phyloP scores from a whole-genome alignment of 106 monocot genomes.

The Allium sativum region DNA sequence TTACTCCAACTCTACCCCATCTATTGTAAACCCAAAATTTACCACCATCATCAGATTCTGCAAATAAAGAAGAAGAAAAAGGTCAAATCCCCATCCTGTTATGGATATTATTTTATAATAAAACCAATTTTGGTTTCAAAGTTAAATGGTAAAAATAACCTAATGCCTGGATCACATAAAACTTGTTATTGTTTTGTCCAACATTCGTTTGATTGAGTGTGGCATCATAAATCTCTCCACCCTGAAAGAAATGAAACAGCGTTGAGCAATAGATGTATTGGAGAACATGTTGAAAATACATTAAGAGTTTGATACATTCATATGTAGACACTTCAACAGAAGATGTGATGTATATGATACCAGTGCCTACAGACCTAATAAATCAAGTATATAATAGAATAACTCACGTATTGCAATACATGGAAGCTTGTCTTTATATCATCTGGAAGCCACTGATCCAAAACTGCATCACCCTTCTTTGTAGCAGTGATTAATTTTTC shows the following conservation, averaged over 20 bases:
- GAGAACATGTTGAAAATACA: no score
- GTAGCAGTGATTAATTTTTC: slow-evolving; percentile 59
- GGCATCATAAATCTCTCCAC: slow-evolving; percentile 74
- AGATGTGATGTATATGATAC: not conserved
- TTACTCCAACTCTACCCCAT: slow-evolving; percentile 94
- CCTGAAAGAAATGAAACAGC: slow-evolving; percentile 28
- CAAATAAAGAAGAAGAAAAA: slow-evolving; percentile 1
- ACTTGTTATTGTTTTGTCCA: slow-evolving; percentile 86
- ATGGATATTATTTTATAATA: no score
- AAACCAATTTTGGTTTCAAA: no score
- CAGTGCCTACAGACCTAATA: not conserved
- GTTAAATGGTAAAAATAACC: slow-evolving; percentile 31
- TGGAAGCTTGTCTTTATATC: slow-evolving; percentile 60
- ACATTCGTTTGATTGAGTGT: slow-evolving; percentile 87
- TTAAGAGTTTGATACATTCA: no score
- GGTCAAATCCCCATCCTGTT: no score
- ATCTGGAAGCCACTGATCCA: slow-evolving; percentile 75
- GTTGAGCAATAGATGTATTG: not conserved
- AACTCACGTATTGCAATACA: slow-evolving; percentile 58
- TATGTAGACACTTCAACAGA: not conserved
- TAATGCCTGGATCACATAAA: slow-evolving; percentile 82
- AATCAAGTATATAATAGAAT: not conserved
- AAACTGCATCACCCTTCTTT: slow-evolving; percentile 59
- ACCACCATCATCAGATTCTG: slow-evolving; percentile 81
- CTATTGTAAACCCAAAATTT: slow-evolving; percentile 73